Conservation (phyloP, 2,329 filamentous ascomycete species). For the Colletotrichum truncatum region DNA sequence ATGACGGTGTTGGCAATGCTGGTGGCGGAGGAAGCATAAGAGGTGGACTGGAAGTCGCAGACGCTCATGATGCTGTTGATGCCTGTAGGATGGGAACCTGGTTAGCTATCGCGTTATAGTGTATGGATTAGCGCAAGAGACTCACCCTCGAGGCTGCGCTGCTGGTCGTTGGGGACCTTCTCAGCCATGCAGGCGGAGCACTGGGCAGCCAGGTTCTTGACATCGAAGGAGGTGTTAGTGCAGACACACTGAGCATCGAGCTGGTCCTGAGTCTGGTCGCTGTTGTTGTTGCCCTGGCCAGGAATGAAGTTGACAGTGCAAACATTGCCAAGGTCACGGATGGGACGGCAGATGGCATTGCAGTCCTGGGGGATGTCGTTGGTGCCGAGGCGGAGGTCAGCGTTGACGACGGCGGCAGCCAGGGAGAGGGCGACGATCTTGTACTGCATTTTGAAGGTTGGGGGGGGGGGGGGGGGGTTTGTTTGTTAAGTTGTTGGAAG, state of each 20-base stretch:
- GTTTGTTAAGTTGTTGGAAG: neutral
- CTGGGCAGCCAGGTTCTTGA: constrained; percentile 26
- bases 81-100: constrained; percentile 33
- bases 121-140: too few relatives aligned
- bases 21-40: constrained; percentile 36
- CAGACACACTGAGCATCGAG: constrained; percentile 30
- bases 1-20: constrained; percentile 38
- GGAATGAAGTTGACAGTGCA: constrained; percentile 44
- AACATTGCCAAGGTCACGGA: constrained; percentile 43
- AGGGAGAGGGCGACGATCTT: constrained; percentile 37
- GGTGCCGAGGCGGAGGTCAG: constrained; percentile 43
- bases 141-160: constrained; percentile 30
- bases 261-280: constrained; percentile 24
- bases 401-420: constrained; percentile 40
- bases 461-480: neutral
- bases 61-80: constrained; percentile 44
- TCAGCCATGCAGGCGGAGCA: constrained; percentile 49
- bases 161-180: constrained; percentile 34
- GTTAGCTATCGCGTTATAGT: neutral
- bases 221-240: constrained; percentile 30
- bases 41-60: constrained; percentile 44
- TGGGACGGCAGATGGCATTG: constrained; percentile 45
- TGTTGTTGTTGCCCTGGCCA: constrained; percentile 30
- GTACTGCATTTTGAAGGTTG: constrained; percentile 38
- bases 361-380: constrained; percentile 46